Evolutionary conservation across 2,329 filamentous ascomycete genomes (phyloP).

Genomic region (Beauveria scarabaeidicola): DNA sequence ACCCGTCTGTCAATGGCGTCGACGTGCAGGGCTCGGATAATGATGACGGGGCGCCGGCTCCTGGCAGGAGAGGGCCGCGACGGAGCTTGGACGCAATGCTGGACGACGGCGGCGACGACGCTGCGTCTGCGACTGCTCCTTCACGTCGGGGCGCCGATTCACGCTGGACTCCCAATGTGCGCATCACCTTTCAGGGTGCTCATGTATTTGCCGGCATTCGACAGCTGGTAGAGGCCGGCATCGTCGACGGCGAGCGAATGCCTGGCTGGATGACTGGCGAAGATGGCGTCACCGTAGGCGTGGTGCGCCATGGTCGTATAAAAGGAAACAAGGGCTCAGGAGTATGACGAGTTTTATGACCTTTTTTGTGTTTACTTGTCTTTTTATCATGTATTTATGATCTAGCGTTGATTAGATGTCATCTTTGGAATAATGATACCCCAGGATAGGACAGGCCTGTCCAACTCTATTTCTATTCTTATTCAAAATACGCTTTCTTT

Average conservation of each 20-base stretch:
- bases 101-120: constrained; percentile 19
- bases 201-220: constrained; percentile 78
- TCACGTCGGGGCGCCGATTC: constrained; percentile 5
- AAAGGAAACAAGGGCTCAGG: constrained; percentile 49
- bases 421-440: constrained; percentile 11
- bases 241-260: constrained; percentile 69
- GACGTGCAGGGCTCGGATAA: constrained; percentile 13
- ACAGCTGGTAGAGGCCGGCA: constrained; percentile 66
- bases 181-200: constrained; percentile 61
- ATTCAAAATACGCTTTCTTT: not conserved
- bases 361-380: not conserved
- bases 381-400: not conserved
- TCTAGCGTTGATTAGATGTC: constrained; percentile 2
- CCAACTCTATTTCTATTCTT: constrained; percentile 11
- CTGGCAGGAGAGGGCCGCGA: constrained; percentile 10
- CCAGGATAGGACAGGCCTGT: not conserved
- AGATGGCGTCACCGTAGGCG: constrained; percentile 66
- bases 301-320: constrained; percentile 59
- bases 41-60: constrained; percentile 5
- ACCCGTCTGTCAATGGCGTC: constrained; percentile 26
- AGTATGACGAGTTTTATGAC: constrained; percentile 25
- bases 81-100: constrained; percentile 25
- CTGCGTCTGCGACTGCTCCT: not conserved
- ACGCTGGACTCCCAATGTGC: constrained; percentile 33
- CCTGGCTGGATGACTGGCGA: constrained; percentile 90